Conservation (phyloP, 345 rosid genomes). For the Kernera saxatilis region DNA sequence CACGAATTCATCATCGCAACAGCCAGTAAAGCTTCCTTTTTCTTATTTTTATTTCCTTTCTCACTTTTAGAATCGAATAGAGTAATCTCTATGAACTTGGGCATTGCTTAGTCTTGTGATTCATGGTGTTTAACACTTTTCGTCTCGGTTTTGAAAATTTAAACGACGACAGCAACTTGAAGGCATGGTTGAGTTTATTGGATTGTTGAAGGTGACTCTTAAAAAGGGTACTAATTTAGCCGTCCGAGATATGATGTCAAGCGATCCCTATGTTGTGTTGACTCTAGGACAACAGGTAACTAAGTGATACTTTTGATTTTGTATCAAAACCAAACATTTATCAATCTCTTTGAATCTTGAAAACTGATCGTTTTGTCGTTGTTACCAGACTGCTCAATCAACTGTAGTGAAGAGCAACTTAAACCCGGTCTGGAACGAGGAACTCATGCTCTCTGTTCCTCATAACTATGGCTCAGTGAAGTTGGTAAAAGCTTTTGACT, state of each 20-base stretch:
- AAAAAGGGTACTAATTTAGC: conserved; percentile 75
- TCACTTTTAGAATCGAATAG: background rate
- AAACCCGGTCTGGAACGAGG: conserved; percentile 82
- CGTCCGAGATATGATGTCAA: conserved; percentile 86
- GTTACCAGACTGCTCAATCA: conserved; percentile 52
- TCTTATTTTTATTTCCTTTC: background rate
- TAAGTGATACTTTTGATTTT: background rate
- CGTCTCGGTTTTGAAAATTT: background rate
- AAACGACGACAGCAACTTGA: conserved; percentile 45
- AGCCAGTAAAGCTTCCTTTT: conserved; percentile 37
- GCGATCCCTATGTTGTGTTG: conserved; percentile 90
- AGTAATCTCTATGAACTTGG: background rate
- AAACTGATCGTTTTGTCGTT: background rate
- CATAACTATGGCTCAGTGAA: conserved; percentile 51
- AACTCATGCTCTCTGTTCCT: conserved; percentile 79
- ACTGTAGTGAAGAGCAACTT: conserved; percentile 54
- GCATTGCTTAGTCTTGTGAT: background rate
- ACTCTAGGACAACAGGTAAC: conserved; percentile 81
- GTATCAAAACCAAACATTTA: background rate
- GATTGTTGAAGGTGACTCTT: conserved; percentile 69
- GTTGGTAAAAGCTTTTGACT: conserved; percentile 40
- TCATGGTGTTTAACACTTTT: background rate
- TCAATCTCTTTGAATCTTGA: background rate
- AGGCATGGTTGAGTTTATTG: conserved; percentile 86
- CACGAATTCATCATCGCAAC: conserved; percentile 42